Conservation (phyloP, 352 stramenopile genomes). For the Pythium sukuiense region DNA sequence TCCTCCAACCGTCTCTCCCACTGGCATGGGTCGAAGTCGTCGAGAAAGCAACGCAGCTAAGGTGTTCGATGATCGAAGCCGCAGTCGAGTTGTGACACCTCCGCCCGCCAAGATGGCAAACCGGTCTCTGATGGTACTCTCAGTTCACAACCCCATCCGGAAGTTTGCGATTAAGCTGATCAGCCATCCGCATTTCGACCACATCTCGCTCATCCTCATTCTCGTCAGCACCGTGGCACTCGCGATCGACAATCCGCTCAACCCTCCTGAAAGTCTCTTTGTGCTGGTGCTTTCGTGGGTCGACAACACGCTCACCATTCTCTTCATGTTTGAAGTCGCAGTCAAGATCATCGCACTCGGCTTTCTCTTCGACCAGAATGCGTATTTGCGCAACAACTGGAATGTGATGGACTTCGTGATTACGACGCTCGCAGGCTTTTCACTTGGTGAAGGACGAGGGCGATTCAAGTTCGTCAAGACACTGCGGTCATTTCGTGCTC, state of each 20-base stretch:
- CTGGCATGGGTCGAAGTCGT: slow-evolving; percentile 7
- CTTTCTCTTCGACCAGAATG: slow-evolving; percentile 42
- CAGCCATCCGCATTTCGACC: slow-evolving; percentile 62
- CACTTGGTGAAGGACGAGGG: slow-evolving; percentile 21
- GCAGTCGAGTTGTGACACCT: background rate
- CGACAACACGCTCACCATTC: slow-evolving; percentile 55
- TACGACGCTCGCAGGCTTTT: slow-evolving; percentile 43
- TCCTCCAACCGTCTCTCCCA: background rate
- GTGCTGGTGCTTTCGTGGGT: slow-evolving; percentile 32
- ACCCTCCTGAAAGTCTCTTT: slow-evolving; percentile 36
- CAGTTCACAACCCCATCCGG: slow-evolving; percentile 43
- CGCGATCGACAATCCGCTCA: slow-evolving; percentile 75
- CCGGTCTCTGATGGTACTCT: slow-evolving; percentile 48
- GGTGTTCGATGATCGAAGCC: slow-evolving; percentile 21
- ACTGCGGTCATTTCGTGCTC: slow-evolving; percentile 58
- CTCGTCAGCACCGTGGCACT: slow-evolving; percentile 56
- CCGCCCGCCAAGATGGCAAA: slow-evolving; percentile 22
- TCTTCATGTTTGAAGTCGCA: slow-evolving; percentile 78
- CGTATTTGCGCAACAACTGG: slow-evolving; percentile 80
- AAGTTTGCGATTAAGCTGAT: slow-evolving; percentile 40
- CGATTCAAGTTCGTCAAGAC: slow-evolving; percentile 36
- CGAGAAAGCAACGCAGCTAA: slow-evolving; percentile 19
- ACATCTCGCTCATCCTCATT: slow-evolving; percentile 64
- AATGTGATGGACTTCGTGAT: slow-evolving; percentile 88
- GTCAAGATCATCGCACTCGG: slow-evolving; percentile 80